Percentiles rank a stretch among this genome's conserved stretches.
Evolutionary conservation across 2,329 filamentous ascomycete species (phyloP).

Genomic region (Pyricularia pennisetigena): DNA sequence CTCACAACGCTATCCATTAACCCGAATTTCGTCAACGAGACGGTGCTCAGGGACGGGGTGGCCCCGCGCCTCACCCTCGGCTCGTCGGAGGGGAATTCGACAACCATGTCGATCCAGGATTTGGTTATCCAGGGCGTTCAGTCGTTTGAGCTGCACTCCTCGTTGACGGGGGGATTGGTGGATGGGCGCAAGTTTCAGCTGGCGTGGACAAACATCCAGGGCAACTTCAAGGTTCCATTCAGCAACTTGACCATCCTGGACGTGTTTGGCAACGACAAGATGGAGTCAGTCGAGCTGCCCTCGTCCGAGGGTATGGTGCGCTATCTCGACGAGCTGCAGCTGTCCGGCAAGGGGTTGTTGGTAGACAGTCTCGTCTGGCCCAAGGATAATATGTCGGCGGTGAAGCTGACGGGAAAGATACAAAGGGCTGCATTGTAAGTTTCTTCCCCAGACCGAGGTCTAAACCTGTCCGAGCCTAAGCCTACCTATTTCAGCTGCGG

Average conservation of each 20-base stretch:
- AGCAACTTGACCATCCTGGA: not conserved
- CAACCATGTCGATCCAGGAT: not conserved
- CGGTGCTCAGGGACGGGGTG: not conserved
- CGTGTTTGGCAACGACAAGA: not conserved
- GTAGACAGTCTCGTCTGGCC: not conserved
- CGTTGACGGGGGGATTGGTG: not conserved
- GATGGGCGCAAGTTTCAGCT: not conserved
- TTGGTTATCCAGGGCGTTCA: not conserved
- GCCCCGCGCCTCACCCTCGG: not conserved
- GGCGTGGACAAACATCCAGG: not conserved
- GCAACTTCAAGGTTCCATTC: not conserved
- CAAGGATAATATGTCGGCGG: not conserved
- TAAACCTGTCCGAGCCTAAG: not conserved
- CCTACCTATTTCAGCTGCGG: not conserved
- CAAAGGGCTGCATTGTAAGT: not conserved
- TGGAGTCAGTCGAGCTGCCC: not conserved
- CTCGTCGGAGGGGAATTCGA: not conserved
- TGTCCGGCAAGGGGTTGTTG: not conserved
- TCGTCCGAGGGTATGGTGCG: not conserved
- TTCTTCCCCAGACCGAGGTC: not conserved
- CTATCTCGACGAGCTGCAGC: not conserved
- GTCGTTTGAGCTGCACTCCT: not conserved
- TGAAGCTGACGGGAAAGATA: not conserved
- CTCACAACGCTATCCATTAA: not conserved
- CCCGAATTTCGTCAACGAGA: not conserved